phyloP scores from a whole-genome alignment of 2,329 filamentous ascomycete genomes.

The Lecanicillium sp. region DNA sequence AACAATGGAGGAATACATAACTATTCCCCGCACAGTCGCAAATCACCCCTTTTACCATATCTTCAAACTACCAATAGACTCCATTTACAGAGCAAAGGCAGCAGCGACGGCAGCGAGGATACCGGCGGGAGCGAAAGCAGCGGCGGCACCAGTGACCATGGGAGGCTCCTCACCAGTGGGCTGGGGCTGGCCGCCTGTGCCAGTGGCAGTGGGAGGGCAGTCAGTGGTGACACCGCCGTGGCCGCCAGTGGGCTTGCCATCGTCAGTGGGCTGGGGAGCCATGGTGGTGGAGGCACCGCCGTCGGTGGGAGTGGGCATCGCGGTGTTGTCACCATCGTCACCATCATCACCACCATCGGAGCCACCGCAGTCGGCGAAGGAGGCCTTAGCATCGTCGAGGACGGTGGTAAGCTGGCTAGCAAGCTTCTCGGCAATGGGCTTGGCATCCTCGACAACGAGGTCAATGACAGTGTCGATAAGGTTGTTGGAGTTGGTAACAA shows the following conservation, averaged over 20 bases:
- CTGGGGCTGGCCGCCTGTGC: constrained; percentile 3
- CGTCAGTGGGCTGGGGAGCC: constrained; percentile 1
- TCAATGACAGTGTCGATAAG: constrained; percentile 18
- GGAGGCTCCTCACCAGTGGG: not conserved
- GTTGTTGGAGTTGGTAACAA: constrained; percentile 13
- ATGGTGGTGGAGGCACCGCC: not conserved
- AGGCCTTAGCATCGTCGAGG: constrained; percentile 5
- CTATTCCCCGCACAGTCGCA: too few relatives aligned
- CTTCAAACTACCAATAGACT: not conserved
- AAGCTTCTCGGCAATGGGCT: constrained; percentile 15
- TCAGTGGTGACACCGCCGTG: constrained; percentile 3
- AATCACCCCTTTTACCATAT: too few relatives aligned
- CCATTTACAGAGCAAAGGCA: constrained; percentile 9
- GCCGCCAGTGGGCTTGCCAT: constrained; percentile 8
- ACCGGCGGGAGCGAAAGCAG: constrained; percentile 8
- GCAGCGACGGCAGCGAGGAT: constrained; percentile 8
- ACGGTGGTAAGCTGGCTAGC: constrained; percentile 13
- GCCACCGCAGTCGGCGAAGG: constrained; percentile 8
- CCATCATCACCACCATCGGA: constrained; percentile 1
- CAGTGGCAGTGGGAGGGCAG: constrained; percentile 1
- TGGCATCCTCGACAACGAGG: constrained; percentile 17
- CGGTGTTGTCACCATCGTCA: too few relatives aligned
- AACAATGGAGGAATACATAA: not conserved
- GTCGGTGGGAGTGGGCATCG: not conserved
- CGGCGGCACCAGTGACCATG: constrained; percentile 1